Evolutionary conservation across 352 stramenopile genomes (phyloP).

Genomic region (Pythium utonaiense): DNA sequence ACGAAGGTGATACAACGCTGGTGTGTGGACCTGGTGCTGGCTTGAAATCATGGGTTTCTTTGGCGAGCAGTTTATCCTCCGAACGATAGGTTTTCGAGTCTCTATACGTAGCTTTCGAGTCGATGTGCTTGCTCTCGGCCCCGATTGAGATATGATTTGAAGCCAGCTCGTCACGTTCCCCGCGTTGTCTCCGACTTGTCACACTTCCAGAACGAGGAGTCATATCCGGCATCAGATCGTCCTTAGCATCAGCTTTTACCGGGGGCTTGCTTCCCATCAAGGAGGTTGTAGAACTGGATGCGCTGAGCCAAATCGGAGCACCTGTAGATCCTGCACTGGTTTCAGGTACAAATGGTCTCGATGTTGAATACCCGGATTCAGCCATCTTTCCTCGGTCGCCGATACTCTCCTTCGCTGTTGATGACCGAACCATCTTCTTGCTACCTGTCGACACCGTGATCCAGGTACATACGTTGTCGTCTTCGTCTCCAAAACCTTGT

Average conservation of each 20-base stretch:
- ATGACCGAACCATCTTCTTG: slow-evolving; percentile 14
- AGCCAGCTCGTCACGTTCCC: background rate
- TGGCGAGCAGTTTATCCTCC: background rate
- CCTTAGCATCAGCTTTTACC: slow-evolving; percentile 12
- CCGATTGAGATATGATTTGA: background rate
- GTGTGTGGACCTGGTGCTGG: background rate
- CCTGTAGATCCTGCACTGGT: background rate
- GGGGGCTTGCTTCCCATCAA: background rate
- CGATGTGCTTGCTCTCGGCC: background rate
- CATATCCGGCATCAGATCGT: background rate
- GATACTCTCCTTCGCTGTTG: background rate
- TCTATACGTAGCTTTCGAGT: background rate
- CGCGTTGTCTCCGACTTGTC: slow-evolving; percentile 16
- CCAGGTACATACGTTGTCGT: slow-evolving; percentile 67
- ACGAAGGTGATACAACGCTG: slow-evolving; percentile 23
- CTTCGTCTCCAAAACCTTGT: slow-evolving; percentile 62
- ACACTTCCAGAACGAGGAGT: background rate
- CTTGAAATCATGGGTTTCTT: background rate
- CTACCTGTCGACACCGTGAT: slow-evolving; percentile 41
- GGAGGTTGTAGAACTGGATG: slow-evolving; percentile 2
- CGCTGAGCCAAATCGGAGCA: slow-evolving; percentile 22
- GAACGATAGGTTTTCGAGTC: background rate
- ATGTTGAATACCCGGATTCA: background rate
- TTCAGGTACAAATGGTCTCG: background rate
- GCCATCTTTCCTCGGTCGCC: background rate